Evolutionary conservation across 176 grass and related monocot genomes (phyloP), one percentile per base, ranked within the genome.

Genomic region (Cocos nucifera): DNA sequence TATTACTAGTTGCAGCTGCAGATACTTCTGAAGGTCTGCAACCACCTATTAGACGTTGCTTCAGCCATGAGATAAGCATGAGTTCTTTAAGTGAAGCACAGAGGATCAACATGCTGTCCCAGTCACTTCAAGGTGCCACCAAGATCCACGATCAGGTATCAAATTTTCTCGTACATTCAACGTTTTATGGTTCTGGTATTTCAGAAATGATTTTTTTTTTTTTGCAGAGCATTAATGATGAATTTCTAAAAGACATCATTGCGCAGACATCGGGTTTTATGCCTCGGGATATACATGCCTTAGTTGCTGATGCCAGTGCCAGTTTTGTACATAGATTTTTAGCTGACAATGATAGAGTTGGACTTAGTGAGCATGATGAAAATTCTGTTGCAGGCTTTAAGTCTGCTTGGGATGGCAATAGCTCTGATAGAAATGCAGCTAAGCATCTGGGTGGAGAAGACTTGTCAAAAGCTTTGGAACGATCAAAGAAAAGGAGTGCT

Each of bases 11-110:
- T 62, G 93, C 93, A 66, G 83, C 84, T 50, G 87, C 93, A 54
- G 76, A 85, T 62, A 81, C 67, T 57, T 73, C 87, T 71, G 87
- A 98, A 78, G 93, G 87, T 67, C 69, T 92, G 56, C 87, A 83
- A 26, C 76, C 78, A 28, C 67, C 82, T 73, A 71, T 98, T 63
- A 85, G 93, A 52, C 73, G 82, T 56, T 98, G 93, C 58, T 98
- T 98, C 67, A 83, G 76, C 49, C 79, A 98, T 86, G 93, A 98
- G 74, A 75, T 92, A 35, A 85, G 81, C 73, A 98, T 89, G 93
- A 85, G 65, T 57, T 75, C 73, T 73, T 80, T 98, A 64, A 83
- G 64, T 52, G 93, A 98, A 66, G 88, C 80, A 26, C 84, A 98
- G 63, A 82, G 93, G 61, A 73, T 53, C 19, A 79, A 58, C 27